A percentile compares a stretch with the other conserved stretches of the same genome.
These are phyloP conservation scores for Colletotrichum godetiae DNA, from an alignment of 2,329 filamentous ascomycete genomes.

Conservation along the genomic window DNA sequence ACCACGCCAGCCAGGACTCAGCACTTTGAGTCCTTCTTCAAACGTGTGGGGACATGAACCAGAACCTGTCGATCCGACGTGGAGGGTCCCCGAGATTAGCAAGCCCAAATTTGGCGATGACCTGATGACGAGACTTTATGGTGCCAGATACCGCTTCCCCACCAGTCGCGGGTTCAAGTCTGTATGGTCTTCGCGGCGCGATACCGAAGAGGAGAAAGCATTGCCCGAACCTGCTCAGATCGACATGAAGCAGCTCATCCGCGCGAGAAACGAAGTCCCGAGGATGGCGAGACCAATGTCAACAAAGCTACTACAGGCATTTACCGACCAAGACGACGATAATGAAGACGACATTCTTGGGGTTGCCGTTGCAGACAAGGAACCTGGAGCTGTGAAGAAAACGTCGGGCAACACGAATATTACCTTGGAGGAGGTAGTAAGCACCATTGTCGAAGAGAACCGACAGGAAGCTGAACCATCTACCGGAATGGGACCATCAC, in stretches of 20 bases:
- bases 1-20: constrained; percentile 38
- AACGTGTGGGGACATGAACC: constrained; percentile 34
- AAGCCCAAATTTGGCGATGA: constrained; percentile 36
- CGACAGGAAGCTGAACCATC: no score
- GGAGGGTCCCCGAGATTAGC: constrained; percentile 51
- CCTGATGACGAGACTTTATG: constrained; percentile 21
- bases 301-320: constrained; percentile 21
- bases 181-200: constrained; percentile 32
- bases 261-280: constrained; percentile 7
- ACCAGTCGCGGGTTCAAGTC: constrained; percentile 20
- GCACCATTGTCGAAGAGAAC: background rate
- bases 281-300: constrained; percentile 21
- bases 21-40: constrained; percentile 21
- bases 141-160: constrained; percentile 30
- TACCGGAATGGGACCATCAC: background rate
- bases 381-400: background rate
- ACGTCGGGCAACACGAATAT: background rate
- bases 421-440: background rate
- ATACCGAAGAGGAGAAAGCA: constrained; percentile 21
- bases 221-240: background rate
- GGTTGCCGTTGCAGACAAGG: background rate
- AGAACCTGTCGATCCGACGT: constrained; percentile 47
- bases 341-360: constrained; percentile 47
- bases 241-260: constrained; percentile 21
- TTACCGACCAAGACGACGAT: constrained; percentile 35